Evolutionary conservation across 2,329 filamentous ascomycete genomes (phyloP), one percentile per base, ranked within the genome.

Genomic region (Penicillium nordicum): DNA sequence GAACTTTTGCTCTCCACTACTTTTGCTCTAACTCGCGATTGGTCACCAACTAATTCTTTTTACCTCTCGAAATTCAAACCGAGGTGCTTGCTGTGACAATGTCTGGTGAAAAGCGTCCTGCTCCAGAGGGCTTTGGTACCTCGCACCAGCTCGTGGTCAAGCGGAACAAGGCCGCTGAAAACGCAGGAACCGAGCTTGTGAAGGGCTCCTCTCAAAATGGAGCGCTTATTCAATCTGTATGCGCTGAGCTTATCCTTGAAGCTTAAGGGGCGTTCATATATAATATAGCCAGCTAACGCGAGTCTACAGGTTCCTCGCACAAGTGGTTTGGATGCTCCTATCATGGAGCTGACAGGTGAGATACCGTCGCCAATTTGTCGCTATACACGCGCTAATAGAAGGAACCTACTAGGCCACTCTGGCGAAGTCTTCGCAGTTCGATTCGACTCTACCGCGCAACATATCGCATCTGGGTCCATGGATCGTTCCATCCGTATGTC

Each of bases 391-490:
- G 53, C 62, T 66, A 43, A 63, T 21, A 47, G 4, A 18, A 36
- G 3, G 16, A 29, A 51, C n/a, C 9, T 44, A n/a, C 32, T 57
- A 80, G 84, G 84, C 27, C 85, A 88, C 64, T 80, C 80, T 32
- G 92, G 90, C 21, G 94, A 99, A 77, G 85, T 99, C 46, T 97
- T 97, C 71, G 83, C 90, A 25, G 89, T 90, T 47, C 88, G 90
- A 70, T 99, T 99, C 70, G 91, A 97, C 70, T 88, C 90, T 3
- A 88, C 88, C 2, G 93, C 92, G 42, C 88, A 92, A 61, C 82
- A 91, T 62, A 94, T 97, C 66, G 94, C 94, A 41, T 97, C 94
- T 1, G 93, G 91, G 9, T 94, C 91, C 12, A 96, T 97, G 90
- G 94, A 99, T 72, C 84, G 92, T 67, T 90, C 87, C 57, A 94